phyloP scores from a whole-genome alignment of 1,139 yeast species.

The Scheffersomyces parashehatae region DNA sequence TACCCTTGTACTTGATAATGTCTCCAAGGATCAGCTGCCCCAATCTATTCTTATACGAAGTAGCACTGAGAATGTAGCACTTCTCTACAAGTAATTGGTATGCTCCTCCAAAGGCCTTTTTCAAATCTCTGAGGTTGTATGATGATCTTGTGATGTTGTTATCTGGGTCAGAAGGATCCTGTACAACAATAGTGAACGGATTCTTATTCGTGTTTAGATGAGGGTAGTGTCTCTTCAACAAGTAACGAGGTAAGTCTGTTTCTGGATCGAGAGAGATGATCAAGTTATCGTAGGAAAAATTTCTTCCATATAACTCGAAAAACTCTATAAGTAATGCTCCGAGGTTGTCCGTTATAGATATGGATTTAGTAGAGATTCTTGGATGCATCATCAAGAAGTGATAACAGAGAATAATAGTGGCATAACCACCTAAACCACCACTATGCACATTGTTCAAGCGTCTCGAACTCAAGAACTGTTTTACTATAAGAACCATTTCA shows the following conservation, averaged over 20 bases:
- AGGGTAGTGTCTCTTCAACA: conserved; percentile 57
- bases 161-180: conserved; percentile 82
- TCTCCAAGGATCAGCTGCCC: conserved; percentile 81
- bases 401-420: conserved; percentile 84
- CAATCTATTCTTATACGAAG: conserved; percentile 65
- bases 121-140: conserved; percentile 76
- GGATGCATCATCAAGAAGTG: conserved; percentile 85
- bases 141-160: conserved; percentile 89
- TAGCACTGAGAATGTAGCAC: conserved; percentile 59
- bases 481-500: conserved; percentile 79
- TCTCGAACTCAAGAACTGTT: conserved; percentile 82
- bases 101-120: conserved; percentile 90
- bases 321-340: conserved; percentile 91
- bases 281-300: conserved; percentile 83
- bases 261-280: conserved; percentile 62
- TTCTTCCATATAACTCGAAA: conserved; percentile 91
- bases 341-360: conserved; percentile 70
- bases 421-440: conserved; percentile 96
- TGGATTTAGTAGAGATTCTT: conserved; percentile 63
- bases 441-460: conserved; percentile 87
- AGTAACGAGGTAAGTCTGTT: conserved; percentile 50
- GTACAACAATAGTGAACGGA: conserved; percentile 73
- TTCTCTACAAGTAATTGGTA: conserved; percentile 74
- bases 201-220: conserved; percentile 54
- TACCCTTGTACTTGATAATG: conserved; percentile 74